Evolutionary conservation across 2,329 filamentous ascomycete genomes (phyloP), one percentile per base, ranked within the genome.

Genomic region (Ambrosiella beaveri): DNA sequence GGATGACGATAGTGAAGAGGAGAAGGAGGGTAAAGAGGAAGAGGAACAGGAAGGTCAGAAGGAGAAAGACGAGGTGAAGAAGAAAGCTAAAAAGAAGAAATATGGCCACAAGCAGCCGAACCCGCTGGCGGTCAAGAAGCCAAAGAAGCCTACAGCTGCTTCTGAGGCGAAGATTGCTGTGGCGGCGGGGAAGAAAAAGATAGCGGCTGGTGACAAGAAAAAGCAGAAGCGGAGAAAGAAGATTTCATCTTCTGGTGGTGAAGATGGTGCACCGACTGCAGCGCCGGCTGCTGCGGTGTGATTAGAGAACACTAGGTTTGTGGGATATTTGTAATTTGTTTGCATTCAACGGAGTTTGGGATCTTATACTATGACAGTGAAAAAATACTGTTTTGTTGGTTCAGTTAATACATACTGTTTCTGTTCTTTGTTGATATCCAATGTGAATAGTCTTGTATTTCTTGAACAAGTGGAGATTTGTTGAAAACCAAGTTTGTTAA

Each of bases 81-180:
- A 69, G 65, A 74, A 74, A 65, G 77, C 81, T 68, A 81, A 79
- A 66, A 79, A 76, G 67, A 78, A 76, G 65, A 66, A 66, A 19
- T 78, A 76, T 60, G 84, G 83, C 1, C 76, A 75, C 2, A 87
- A 86, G 67, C 81, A 77, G 17, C 84, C 83, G 1, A 88, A 88
- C 67, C 85, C 85, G 7, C 69, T 88, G 57, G 78, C 82, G 55
- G 74, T 85, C 56, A 85, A 84, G 73, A 88, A 86, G 51, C 8
- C 59, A 1, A 60, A 60, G 60, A 62, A 61, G 57, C n/a, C 57
- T 7, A 47, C 39, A 36, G 57, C 44, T 3, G 49, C 57, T 5
- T 49, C 27, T 9, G 59, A 36, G 7, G 3, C 53, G 5, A 57
- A 57, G 71, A 63, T 77, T 17, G 15, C 35, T 4, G 27, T 11